These are phyloP conservation scores for Sparassis latifolia DNA, from an alignment of 1,284 basidiomycete species.

Conservation along the genomic window DNA sequence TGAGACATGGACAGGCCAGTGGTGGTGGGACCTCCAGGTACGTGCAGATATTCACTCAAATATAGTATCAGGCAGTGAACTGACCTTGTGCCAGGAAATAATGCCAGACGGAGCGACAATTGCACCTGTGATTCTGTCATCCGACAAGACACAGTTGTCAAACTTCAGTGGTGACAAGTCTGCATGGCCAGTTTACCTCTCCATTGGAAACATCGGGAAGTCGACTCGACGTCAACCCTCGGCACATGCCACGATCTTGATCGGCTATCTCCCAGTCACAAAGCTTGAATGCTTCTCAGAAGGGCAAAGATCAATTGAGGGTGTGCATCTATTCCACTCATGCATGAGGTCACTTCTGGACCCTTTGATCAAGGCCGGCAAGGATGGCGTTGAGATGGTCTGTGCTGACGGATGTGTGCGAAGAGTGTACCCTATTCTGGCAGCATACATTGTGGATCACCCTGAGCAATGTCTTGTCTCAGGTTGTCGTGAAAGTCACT, in stretches of 20 bases:
- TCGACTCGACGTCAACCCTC: constrained; percentile 21
- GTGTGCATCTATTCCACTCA: constrained; percentile 13
- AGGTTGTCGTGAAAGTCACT: constrained; percentile 11
- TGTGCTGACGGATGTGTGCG: too few relatives aligned
- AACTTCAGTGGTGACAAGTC: too few relatives aligned
- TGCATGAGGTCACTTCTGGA: constrained; percentile 14
- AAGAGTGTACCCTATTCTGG: too few relatives aligned
- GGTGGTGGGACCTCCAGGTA: too few relatives aligned
- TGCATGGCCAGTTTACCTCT: too few relatives aligned
- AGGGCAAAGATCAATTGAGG: constrained; percentile 9
- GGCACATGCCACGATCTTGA: constrained; percentile 22
- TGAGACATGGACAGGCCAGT: too few relatives aligned
- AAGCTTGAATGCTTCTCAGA: constrained; percentile 29
- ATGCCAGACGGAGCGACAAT: constrained; percentile 2
- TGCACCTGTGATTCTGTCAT: too few relatives aligned
- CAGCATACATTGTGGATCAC: too few relatives aligned
- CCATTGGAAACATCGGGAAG: constrained; percentile 26
- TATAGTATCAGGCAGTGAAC: too few relatives aligned
- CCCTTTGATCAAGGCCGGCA: constrained; percentile 7
- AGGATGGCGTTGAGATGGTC: constrained; percentile 9
- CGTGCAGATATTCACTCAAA: too few relatives aligned
- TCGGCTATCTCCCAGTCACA: constrained; percentile 33
- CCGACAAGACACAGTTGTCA: too few relatives aligned
- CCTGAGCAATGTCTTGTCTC: neutral
- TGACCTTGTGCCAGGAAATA: too few relatives aligned